These are phyloP conservation scores for Jatropha curcas DNA, from an alignment of 345 rosid species.

Conservation along the genomic window DNA sequence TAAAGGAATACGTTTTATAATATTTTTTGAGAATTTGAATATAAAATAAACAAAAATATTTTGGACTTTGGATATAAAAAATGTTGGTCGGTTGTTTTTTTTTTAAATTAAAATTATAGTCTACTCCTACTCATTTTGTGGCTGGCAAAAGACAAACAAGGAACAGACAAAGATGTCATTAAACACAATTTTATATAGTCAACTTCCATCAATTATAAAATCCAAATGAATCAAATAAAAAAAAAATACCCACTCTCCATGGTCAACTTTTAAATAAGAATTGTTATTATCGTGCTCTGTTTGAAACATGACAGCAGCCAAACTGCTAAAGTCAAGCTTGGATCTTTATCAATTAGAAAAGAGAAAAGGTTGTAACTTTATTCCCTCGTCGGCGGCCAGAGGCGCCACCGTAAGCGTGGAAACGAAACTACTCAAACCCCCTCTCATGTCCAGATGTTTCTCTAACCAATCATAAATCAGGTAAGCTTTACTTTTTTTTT, in stretches of 20 bases:
- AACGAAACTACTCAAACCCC: neutral
- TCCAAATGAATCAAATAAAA: neutral
- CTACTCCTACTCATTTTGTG: neutral
- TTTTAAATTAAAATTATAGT: neutral
- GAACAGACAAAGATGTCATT: neutral
- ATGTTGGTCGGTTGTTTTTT: neutral
- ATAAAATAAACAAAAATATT: no score
- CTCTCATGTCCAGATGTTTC: neutral
- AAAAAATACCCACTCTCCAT: neutral
- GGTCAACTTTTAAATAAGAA: constrained; percentile 4
- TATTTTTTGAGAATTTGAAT: no score
- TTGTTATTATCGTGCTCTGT: neutral
- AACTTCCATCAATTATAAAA: neutral
- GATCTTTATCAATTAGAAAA: no score
- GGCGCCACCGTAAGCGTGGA: neutral
- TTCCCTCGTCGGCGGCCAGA: neutral
- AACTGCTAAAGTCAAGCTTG: neutral
- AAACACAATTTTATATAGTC: neutral
- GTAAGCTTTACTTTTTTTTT: neutral
- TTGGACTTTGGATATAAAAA: neutral
- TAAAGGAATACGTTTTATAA: no score
- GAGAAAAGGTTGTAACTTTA: neutral
- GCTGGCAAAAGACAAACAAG: neutral
- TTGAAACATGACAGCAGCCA: neutral
- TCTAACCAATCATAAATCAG: neutral